Base-by-base conservation (phyloP, 257 asterid genomes). In the Oldenlandia corymbosa region DNA sequence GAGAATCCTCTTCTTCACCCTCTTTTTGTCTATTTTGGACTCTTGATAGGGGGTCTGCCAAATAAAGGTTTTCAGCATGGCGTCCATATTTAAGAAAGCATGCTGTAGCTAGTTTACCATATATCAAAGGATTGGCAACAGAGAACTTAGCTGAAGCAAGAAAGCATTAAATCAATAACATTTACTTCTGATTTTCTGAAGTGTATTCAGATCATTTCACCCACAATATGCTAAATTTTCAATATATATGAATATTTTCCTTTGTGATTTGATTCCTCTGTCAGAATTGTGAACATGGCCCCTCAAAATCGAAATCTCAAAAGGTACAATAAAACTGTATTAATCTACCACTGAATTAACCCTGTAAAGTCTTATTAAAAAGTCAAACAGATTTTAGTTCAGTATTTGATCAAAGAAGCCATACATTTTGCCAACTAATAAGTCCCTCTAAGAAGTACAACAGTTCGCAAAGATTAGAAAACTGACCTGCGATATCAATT, bases 401-500 rank as follows among this genome's bases (percentile, higher is more conserved):
- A n/a, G 13, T 24, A 24, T 43, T 2, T n/a, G 20, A 17, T 26
- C 65, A 4, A n/a, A 55, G 21, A 28, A 5, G 20, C 60, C 41
- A 28, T 20, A 5, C 6, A 55, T 17, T 24, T 30, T 32, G 17
- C 16, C 59, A 47, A 62, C 47, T 54, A 31, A 51, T 9, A 1
- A 24, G 14, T 42, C 30, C 21, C 18, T 1, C 10, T 41, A 17
- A n/a, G 5, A 7, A 28, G 48, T 43, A 66, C 14, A 67, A 16
- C 8, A 41, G 2, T 24, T 13, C 2, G 10, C 70, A 46, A 62
- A 60, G 39, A 71, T 39, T n/a, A 41, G 32, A 64, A 65, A 39
- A 79, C 88, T 71, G 54, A 93, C 99, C 99, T 85, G 92, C 76
- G 66, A 93, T 88, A 71, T 68, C 79, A 37, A 58, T 78, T 69